Percentiles rank a stretch among this genome's conserved stretches.
Conservation (phyloP, 495 filamentous ascomycete species). For the Diplogelasinospora grovesii region DNA sequence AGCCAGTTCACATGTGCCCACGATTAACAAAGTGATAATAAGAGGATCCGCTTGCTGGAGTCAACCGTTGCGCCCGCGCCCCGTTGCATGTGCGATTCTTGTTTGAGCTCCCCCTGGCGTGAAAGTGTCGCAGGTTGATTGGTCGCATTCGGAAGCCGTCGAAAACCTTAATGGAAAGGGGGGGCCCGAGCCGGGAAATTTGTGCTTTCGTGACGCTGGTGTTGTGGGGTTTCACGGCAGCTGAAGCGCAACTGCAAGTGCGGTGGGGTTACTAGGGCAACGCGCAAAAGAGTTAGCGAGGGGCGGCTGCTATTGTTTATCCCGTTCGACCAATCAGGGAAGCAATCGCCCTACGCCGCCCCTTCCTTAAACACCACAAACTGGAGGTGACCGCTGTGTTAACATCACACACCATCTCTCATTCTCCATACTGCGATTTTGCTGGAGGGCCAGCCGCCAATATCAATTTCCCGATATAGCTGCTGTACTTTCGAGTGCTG, state of each 20-base stretch:
- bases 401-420: too few relatives aligned
- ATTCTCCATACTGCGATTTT: too few relatives aligned
- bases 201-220: too few relatives aligned
- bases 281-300: slow-evolving; percentile 5
- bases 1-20: too few relatives aligned
- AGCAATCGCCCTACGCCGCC: slow-evolving; percentile 3
- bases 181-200: background rate
- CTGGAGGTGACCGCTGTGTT: background rate
- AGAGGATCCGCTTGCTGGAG: too few relatives aligned
- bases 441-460: slow-evolving; percentile 7
- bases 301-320: slow-evolving; percentile 21
- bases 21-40: too few relatives aligned
- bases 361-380: slow-evolving; percentile 23
- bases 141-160: too few relatives aligned
- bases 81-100: too few relatives aligned
- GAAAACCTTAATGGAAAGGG: background rate
- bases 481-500: background rate
- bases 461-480: slow-evolving; percentile 14
- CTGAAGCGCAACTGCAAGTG: background rate
- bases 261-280: slow-evolving; percentile 16
- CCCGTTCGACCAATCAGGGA: slow-evolving; percentile 17
- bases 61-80: too few relatives aligned
- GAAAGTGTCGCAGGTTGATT: slow-evolving; percentile 5
- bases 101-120: too few relatives aligned
- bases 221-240: too few relatives aligned